phyloP scores from a whole-genome alignment of 2,329 filamentous ascomycete genomes.

The Aspergillus texensis region DNA sequence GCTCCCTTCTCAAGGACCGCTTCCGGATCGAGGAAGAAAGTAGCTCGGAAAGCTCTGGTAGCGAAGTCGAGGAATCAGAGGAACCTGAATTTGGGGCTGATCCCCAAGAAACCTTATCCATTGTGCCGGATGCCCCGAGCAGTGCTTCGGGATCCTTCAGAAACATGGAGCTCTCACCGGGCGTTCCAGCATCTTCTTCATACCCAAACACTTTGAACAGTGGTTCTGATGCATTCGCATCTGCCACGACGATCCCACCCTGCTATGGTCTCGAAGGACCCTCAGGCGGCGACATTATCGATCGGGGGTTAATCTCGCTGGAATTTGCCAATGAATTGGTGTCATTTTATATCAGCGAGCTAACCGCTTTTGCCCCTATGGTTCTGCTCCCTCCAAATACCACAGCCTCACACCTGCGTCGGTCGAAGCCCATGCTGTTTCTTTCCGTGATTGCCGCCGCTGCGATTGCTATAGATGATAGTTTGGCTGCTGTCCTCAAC shows the following conservation, averaged over 20 bases:
- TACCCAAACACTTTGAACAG: conserved; percentile 23
- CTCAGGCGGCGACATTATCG: conserved; percentile 31
- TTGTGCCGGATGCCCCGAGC: conserved; percentile 24
- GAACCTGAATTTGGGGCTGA: conserved; percentile 27
- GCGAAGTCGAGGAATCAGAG: conserved; percentile 26
- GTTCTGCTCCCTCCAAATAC: conserved; percentile 32
- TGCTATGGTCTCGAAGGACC: conserved; percentile 23
- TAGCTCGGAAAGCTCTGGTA: conserved; percentile 29
- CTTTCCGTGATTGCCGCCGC: conserved; percentile 70
- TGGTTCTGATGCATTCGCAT: conserved; percentile 22
- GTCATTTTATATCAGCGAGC: conserved; percentile 34
- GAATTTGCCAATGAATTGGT: conserved; percentile 36
- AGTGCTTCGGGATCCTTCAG: conserved; percentile 24
- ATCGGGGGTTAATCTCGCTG: conserved; percentile 35
- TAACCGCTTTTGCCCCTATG: conserved; percentile 33
- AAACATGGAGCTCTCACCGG: conserved; percentile 30
- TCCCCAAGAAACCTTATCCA: conserved; percentile 21
- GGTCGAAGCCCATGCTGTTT: conserved; percentile 65
- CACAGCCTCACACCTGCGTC: conserved; percentile 34
- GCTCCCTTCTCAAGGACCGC: conserved; percentile 37
- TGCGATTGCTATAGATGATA: conserved; percentile 56
- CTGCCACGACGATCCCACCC: conserved; percentile 22
- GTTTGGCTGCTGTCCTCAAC: conserved; percentile 48
- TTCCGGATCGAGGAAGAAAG: conserved; percentile 33
- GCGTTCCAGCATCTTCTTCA: conserved; percentile 21